Conservation (phyloP, 139 green algal species). For the Tetraselmis chui region DNA sequence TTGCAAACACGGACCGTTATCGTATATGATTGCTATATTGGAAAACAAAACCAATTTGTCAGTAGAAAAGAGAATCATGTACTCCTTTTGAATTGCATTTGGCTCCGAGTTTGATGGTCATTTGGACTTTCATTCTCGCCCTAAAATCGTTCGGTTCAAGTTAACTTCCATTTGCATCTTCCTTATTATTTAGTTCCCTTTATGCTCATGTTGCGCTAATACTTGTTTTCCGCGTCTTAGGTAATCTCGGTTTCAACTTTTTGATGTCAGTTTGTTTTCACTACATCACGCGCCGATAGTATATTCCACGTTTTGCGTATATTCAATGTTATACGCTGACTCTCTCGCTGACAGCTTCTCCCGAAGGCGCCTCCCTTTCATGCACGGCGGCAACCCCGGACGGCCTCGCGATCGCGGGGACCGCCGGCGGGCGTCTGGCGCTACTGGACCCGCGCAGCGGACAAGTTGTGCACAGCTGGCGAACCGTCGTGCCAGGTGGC, state of each 20-base stretch:
- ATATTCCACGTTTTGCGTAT: too few relatives aligned
- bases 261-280: not conserved
- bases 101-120: not conserved
- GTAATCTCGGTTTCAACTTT: too few relatives aligned
- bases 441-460: slow-evolving; percentile 33
- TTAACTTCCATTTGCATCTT: too few relatives aligned
- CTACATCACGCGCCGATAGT: not conserved
- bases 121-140: not conserved
- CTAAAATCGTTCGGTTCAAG: not conserved
- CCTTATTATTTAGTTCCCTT: too few relatives aligned
- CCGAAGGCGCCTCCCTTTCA: not conserved
- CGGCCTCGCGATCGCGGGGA: slow-evolving; percentile 24
- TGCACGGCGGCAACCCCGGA: not conserved
- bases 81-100: not conserved
- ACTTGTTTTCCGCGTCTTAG: too few relatives aligned
- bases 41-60: slow-evolving; percentile 4
- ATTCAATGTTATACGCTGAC: not conserved
- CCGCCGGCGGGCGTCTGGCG: slow-evolving; percentile 22
- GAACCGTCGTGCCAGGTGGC: too few relatives aligned
- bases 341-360: not conserved
- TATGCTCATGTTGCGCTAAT: too few relatives aligned
- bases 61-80: not conserved
- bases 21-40: too few relatives aligned
- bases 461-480: slow-evolving; percentile 11
- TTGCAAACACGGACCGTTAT: not conserved